Evolutionary conservation across 441 rosid species (phyloP).

Genomic region (Populus hybrid): DNA sequence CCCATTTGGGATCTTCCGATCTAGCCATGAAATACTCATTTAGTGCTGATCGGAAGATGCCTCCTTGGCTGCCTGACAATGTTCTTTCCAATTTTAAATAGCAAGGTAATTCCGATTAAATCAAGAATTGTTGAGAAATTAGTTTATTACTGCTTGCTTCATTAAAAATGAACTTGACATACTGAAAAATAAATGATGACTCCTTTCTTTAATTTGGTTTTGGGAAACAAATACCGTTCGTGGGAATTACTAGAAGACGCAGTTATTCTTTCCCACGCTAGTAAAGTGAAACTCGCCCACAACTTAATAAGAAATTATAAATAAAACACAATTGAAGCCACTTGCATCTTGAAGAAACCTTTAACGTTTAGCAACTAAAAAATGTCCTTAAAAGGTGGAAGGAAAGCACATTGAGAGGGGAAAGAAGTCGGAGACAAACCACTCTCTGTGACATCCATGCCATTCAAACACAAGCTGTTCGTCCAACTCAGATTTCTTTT

Average conservation of each 20-base stretch:
- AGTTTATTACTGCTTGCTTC: no score
- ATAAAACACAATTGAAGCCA: not conserved
- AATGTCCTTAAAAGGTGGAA: not conserved
- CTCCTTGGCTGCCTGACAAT: no score
- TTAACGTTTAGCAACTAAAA: not conserved
- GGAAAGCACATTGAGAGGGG: not conserved
- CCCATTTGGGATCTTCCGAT: no score
- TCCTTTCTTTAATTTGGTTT: no score
- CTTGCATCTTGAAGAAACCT: not conserved
- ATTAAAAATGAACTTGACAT: no score
- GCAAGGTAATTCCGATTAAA: no score
- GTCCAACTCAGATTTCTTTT: not conserved
- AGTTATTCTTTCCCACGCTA: not conserved
- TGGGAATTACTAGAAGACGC: not conserved
- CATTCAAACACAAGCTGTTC: not conserved
- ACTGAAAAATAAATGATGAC: no score
- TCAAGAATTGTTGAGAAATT: no score
- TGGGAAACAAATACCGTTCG: not conserved
- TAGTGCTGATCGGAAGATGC: no score
- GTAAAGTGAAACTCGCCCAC: not conserved
- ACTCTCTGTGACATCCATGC: not conserved
- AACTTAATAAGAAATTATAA: no score
- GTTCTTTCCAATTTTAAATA: no score
- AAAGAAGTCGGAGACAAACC: not conserved
- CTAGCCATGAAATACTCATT: no score